Percentiles rank a stretch among this genome's conserved stretches.
Conservation (phyloP, 1,284 basidiomycete species). For the Cutaneotrichosporon cutaneum region DNA sequence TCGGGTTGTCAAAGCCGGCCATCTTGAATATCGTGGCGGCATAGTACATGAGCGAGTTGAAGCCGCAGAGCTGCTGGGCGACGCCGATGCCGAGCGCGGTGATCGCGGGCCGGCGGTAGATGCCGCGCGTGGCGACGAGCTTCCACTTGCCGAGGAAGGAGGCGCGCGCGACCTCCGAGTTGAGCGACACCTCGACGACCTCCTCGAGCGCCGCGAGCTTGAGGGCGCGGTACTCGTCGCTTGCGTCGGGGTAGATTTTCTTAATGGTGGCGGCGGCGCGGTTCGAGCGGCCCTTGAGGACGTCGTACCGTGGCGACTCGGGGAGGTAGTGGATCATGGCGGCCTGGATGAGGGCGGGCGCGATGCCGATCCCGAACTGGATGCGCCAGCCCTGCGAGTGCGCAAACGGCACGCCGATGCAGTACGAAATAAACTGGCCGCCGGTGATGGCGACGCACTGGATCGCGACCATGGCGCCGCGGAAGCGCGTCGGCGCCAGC, state of each 20-base stretch:
- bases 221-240: conserved; percentile 43
- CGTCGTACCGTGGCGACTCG: conserved; percentile 49
- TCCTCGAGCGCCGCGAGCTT: conserved; percentile 48
- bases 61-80: conserved; percentile 60
- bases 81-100: conserved; percentile 48
- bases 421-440: conserved; percentile 50
- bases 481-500: conserved; percentile 48
- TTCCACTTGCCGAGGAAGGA: conserved; percentile 60
- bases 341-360: conserved; percentile 45
- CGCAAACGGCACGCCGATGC: conserved; percentile 50
- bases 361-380: conserved; percentile 51
- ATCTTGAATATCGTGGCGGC: conserved; percentile 44
- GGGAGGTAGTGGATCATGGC: conserved; percentile 41
- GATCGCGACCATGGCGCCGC: conserved; percentile 52
- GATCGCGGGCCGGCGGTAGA: conserved; percentile 71
- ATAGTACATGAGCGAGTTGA: conserved; percentile 53
- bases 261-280: conserved; percentile 38
- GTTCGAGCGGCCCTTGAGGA: conserved; percentile 37
- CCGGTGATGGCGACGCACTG: conserved; percentile 50
- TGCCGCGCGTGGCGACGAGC: conserved; percentile 60
- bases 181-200: conserved; percentile 35
- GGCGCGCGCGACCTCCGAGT: conserved; percentile 21
- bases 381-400: conserved; percentile 28
- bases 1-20: conserved; percentile 44
- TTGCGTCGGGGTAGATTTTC: conserved; percentile 37